Base-by-base conservation (phyloP, 2,329 filamentous ascomycete genomes). In the Pseudocercospora vitis region DNA sequence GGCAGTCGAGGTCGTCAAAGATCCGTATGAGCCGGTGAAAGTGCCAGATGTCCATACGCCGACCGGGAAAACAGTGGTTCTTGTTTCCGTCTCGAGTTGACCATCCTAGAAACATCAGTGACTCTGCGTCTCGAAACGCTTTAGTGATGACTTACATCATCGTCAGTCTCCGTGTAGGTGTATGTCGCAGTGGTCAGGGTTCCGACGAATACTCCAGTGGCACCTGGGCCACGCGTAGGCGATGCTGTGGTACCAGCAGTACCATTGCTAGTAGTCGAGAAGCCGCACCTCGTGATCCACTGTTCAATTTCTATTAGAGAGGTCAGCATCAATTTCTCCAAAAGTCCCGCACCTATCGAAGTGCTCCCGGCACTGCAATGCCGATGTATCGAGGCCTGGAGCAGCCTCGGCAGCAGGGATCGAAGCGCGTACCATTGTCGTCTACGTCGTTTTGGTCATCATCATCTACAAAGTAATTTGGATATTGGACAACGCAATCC, bases 401-500 rank as follows among this genome's bases (percentile, higher is more conserved):
- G 24, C 42, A 45, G 42, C 24, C 21, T 24, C 24, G 42, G 16
- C 24, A 31, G 42, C 42, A 45, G 16, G 42, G 42, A n/a, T 45
- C 42, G 19, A 18, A 18, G 11, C 7, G 9, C 47, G 12, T 37
- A 49, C 47, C 47, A 11, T 49, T 49, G 21, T 49, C 47, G 29
- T 49, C 47, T n/a, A 11, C n/a, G 35, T 48, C 44, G 24, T 54
- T 44, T 29, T 49, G 12, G 28, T 55, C 44, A 24, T 55, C 48
- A 7, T 16, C 18, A 29, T 52, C 53, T 6, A 52, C 7, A n/a
- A 49, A 52, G 45, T 31, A 56, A 18, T 52, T 45, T 21, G 53
- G 49, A 37, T 46, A 52, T 31, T 48, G 44, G 19, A 50, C 49
- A 23, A 47, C 32, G 24, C 53, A 56, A 33, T 56, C 28, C 33